Evolutionary conservation across 2,329 filamentous ascomycete genomes (phyloP).

Genomic region (Fusarium aywerte): DNA sequence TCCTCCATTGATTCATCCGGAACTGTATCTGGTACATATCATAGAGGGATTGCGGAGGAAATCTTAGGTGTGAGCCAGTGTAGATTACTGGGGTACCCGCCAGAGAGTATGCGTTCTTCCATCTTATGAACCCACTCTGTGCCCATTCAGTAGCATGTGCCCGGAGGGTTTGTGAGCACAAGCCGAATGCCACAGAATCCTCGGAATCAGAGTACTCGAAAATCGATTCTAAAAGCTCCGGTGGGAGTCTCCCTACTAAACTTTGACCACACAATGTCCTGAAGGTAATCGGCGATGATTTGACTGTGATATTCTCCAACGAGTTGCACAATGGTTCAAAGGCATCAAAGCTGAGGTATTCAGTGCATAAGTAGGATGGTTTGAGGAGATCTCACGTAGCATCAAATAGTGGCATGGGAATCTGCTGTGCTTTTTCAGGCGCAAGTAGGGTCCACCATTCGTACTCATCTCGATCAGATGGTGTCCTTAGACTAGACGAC

Average conservation of each 20-base stretch:
- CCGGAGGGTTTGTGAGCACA: constrained; percentile 20
- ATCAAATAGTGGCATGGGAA: neutral
- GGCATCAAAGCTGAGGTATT: constrained; percentile 7
- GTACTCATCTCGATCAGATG: neutral
- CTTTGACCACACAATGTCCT: neutral
- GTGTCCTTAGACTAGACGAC: rapidly evolving
- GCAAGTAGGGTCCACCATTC: constrained; percentile 11
- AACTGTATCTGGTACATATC: neutral
- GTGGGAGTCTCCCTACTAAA: neutral
- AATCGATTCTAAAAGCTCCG: neutral
- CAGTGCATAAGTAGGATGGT: neutral
- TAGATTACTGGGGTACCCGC: constrained; percentile 15
- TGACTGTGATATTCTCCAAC: neutral
- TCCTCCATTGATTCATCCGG: rapidly evolving
- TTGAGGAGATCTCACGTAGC: neutral
- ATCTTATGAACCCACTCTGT: neutral
- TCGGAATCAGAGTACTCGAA: neutral
- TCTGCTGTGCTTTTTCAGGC: neutral
- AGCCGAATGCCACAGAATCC: neutral
- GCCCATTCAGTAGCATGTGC: neutral
- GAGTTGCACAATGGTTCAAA: constrained; percentile 18
- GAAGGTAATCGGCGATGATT: rapidly evolving
- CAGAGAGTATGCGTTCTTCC: constrained; percentile 19
- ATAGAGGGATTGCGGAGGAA: constrained; percentile 1
- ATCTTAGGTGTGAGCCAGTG: neutral